Conservation (phyloP, 257 asterid genomes). For the Solanum sejunctum region DNA sequence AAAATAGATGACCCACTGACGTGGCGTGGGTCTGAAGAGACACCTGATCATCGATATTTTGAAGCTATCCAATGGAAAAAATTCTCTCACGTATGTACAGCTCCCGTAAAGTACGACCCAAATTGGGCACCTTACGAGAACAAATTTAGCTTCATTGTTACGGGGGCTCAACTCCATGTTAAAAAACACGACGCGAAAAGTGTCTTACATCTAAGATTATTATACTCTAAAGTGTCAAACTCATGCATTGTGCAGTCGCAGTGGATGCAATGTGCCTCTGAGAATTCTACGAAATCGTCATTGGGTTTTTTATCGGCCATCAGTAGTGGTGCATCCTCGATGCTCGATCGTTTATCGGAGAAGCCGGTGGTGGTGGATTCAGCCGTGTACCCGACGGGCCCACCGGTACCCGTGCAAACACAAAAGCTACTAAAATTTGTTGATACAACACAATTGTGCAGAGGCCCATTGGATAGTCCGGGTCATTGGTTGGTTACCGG, state of each 20-base stretch:
- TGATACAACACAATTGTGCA: constrained; percentile 50
- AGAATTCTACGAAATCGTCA: constrained; percentile 19
- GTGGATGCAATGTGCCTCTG: constrained; percentile 54
- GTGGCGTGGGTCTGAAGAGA: constrained; percentile 59
- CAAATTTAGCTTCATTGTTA: constrained; percentile 48
- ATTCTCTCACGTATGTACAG: constrained; percentile 66
- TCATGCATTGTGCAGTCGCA: constrained; percentile 41
- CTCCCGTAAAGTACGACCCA: constrained; percentile 55
- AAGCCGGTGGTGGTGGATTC: constrained; percentile 57
- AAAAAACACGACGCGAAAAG: constrained; percentile 19
- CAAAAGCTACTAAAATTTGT: constrained; percentile 59
- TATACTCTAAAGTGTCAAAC: constrained; percentile 29
- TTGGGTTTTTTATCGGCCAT: constrained; percentile 45
- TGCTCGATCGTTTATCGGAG: constrained; percentile 12
- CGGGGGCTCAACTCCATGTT: constrained; percentile 78
- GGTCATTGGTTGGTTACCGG: constrained; percentile 95
- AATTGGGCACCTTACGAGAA: constrained; percentile 22
- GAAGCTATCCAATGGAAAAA: constrained; percentile 70
- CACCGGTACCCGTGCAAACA: constrained; percentile 38
- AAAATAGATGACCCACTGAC: constrained; percentile 3
- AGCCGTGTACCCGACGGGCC: constrained; percentile 63
- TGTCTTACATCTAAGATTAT: constrained; percentile 54
- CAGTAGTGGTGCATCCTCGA: constrained; percentile 18
- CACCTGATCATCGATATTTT: constrained; percentile 29
- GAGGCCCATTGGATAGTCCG: constrained; percentile 78